These are phyloP conservation scores for Fagopyrum esculentum DNA, from an alignment of 148 eudicot species.

Conservation along the genomic window DNA sequence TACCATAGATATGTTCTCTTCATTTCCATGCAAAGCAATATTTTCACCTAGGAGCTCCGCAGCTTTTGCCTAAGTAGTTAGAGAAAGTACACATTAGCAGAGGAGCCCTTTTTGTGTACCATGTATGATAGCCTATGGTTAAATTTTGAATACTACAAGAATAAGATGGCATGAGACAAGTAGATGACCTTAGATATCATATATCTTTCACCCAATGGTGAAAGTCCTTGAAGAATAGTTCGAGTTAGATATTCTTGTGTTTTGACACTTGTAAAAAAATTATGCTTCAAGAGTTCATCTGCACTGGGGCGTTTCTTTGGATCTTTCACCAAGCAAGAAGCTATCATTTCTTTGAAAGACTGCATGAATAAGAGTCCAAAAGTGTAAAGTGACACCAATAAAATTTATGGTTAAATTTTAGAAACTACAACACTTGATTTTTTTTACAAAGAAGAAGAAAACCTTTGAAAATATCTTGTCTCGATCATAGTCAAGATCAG, in stretches of 20 bases:
- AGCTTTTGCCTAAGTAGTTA: constrained; percentile 46
- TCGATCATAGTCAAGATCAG: constrained; percentile 90
- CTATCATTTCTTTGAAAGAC: constrained; percentile 67
- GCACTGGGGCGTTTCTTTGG: constrained; percentile 71
- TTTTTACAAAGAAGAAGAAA: not conserved
- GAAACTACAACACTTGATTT: not conserved
- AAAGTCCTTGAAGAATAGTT: constrained; percentile 51
- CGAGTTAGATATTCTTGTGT: constrained; percentile 49
- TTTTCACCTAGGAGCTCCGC: constrained; percentile 71
- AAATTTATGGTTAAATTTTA: no score
- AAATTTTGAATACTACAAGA: not conserved
- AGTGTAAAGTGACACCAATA: no score
- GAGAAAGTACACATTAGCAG: not conserved
- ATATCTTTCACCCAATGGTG: constrained; percentile 61
- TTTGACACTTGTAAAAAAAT: constrained; percentile 50
- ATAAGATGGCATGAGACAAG: constrained; percentile 14
- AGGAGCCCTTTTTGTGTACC: not conserved
- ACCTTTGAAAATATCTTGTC: constrained; percentile 96
- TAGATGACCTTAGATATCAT: constrained; percentile 46
- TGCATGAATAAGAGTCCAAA: not conserved
- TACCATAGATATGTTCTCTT: constrained; percentile 89
- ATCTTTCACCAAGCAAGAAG: constrained; percentile 61
- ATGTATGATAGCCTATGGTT: not conserved
- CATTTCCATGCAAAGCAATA: constrained; percentile 70
- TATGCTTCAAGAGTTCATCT: constrained; percentile 62